Conservation (phyloP, 2,329 filamentous ascomycete species). For the Trichoderma atroviride region DNA sequence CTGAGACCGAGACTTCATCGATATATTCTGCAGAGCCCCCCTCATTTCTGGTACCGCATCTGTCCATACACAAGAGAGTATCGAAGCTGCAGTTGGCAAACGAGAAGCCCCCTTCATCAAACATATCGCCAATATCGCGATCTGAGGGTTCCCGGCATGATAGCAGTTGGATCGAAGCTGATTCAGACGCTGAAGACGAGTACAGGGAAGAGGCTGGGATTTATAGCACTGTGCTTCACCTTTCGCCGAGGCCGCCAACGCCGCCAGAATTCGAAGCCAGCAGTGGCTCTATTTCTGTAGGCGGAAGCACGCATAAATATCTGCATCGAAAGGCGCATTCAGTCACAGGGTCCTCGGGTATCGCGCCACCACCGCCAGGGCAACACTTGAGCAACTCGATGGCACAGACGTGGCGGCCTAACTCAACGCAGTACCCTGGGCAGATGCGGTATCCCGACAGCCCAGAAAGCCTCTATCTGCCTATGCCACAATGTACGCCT, state of each 20-base stretch:
- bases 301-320: slow-evolving; percentile 2
- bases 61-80: slow-evolving; percentile 42
- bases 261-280: slow-evolving; percentile 31
- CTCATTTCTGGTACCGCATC: slow-evolving; percentile 39
- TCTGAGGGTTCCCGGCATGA: slow-evolving; percentile 30
- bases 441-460: slow-evolving; percentile 17
- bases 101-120: slow-evolving; percentile 35
- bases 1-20: slow-evolving; percentile 37
- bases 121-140: slow-evolving; percentile 29
- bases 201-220: slow-evolving; percentile 21
- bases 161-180: slow-evolving; percentile 44
- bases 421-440: background rate
- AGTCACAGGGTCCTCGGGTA: slow-evolving; percentile 26
- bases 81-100: slow-evolving; percentile 42
- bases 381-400: slow-evolving; percentile 20
- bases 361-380: slow-evolving; percentile 6
- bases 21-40: slow-evolving; percentile 38
- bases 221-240: slow-evolving; percentile 20
- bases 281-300: background rate
- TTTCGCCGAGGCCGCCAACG: slow-evolving; percentile 40
- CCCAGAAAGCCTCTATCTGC: slow-evolving; percentile 10
- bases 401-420: slow-evolving; percentile 1
- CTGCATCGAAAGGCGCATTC: slow-evolving; percentile 34
- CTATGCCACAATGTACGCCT: background rate
- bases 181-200: slow-evolving; percentile 40